These are phyloP conservation scores for Leishmania lainsoni DNA, from an alignment of 208 protist genomes.

Conservation along the genomic window DNA sequence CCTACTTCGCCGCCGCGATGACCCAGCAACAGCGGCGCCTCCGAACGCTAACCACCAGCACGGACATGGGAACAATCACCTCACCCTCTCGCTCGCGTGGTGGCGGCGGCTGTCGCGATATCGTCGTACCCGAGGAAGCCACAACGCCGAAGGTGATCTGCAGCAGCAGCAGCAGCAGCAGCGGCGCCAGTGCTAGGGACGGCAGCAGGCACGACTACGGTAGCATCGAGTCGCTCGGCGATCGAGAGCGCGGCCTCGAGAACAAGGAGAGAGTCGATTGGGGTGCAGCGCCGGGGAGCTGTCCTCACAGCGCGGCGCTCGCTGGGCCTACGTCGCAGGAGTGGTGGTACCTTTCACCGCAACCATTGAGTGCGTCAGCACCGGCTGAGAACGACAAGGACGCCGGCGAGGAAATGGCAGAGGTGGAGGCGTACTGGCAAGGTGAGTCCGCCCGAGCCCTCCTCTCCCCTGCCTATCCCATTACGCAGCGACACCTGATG, in stretches of 20 bases:
- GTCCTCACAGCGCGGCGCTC: neutral
- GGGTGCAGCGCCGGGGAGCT: neutral
- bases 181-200: neutral
- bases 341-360: constrained; percentile 25
- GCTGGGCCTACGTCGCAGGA: neutral
- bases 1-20: constrained; percentile 23
- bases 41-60: neutral
- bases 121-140: neutral
- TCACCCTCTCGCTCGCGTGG: neutral
- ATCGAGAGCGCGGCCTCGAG: neutral
- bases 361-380: neutral
- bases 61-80: neutral
- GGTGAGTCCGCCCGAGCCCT: neutral
- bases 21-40: neutral
- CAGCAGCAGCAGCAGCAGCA: neutral
- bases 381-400: neutral
- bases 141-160: neutral
- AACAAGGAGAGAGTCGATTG: neutral
- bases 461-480: constrained; percentile 14
- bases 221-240: neutral
- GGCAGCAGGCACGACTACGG: neutral
- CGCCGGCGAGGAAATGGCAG: neutral
- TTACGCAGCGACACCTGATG: constrained; percentile 8
- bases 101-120: neutral
- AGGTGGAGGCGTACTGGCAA: constrained; percentile 6